These are phyloP conservation scores for Tritrichomonas foetus DNA, from an alignment of 208 protist species.

Conservation along the genomic window DNA sequence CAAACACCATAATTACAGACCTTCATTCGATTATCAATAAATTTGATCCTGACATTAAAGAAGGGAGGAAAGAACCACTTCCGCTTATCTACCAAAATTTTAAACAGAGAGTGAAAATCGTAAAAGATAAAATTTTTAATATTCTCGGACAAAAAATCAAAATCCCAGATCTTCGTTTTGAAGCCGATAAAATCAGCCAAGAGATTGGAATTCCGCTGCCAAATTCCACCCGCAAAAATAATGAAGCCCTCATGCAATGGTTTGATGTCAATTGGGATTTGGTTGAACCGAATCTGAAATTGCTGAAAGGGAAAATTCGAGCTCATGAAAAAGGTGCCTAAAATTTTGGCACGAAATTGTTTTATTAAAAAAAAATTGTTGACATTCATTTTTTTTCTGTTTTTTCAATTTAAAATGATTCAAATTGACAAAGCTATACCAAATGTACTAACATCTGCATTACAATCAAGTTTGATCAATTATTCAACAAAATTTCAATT, in stretches of 20 bases:
- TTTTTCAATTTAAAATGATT: no score
- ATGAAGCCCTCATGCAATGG: neutral
- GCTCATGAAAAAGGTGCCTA: neutral
- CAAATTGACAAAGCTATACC: no score
- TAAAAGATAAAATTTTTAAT: neutral
- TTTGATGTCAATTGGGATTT: neutral
- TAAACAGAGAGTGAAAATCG: neutral
- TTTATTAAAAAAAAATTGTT: slow-evolving; percentile 9
- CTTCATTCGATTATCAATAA: neutral
- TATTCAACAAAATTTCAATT: no score
- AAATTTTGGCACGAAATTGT: neutral
- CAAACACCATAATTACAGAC: neutral
- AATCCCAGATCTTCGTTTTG: slow-evolving; percentile 18
- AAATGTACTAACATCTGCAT: no score
- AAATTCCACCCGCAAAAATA: slow-evolving; percentile 16
- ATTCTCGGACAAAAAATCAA: neutral
- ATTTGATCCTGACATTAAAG: neutral
- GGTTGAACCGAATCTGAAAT: neutral
- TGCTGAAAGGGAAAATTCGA: neutral
- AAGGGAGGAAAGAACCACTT: neutral
- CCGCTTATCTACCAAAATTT: neutral
- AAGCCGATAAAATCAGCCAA: neutral
- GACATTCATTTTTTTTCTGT: no score
- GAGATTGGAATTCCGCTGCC: neutral
- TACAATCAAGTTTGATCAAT: no score